Base-by-base conservation (phyloP, 2,329 filamentous ascomycete species). In the Colletotrichum sp. region DNA sequence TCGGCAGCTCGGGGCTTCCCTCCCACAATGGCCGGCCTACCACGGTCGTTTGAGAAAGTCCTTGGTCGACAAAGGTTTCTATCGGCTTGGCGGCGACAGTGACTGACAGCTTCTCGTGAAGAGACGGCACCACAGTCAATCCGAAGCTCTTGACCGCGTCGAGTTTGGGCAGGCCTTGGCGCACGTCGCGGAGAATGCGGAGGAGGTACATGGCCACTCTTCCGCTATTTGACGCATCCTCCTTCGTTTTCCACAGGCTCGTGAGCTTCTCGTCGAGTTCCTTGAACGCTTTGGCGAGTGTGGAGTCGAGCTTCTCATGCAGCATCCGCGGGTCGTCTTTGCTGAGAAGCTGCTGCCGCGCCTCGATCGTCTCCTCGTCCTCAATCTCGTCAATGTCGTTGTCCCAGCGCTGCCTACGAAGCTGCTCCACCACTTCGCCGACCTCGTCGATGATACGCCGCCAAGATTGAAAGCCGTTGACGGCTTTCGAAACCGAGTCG, bases 21-120 rank as follows among this genome's bases (percentile, higher is more conserved):
- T 97, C 95, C 96, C 96, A 98, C 0, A 98, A 87, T 1, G 91
- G 88, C 67, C 92, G 89, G 8, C 93, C 92, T 3, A 89, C 88
- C 1, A 94, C 88, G 32, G 80, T 85, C 70, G 85, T 89, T 62
- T 85, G 83, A 2, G 86, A 83, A 55, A 90, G 82, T 0, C 86
- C 82, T 5, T 81, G 81, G n/a, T 82, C 81, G 2, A 83, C 78
- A 67, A 93, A 87, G 67, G 88, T 81, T 68, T 89, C 83, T 39
- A 94, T 80, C 0, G 91, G 86, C 0, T 86, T 81, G 15, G 83
- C 80, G 0, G 89, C 86, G 2, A 94, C 88, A 32, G 89, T 85
- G 4, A 81, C 80, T 0, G 91, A 92, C 6, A 98, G 84, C 4
- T 87, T 87, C 30, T 88, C 81, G 76, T 98, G 93, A 8, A 98